Evolutionary conservation across 352 stramenopile genomes (phyloP).

Genomic region (Phytophthora tentaculata): DNA sequence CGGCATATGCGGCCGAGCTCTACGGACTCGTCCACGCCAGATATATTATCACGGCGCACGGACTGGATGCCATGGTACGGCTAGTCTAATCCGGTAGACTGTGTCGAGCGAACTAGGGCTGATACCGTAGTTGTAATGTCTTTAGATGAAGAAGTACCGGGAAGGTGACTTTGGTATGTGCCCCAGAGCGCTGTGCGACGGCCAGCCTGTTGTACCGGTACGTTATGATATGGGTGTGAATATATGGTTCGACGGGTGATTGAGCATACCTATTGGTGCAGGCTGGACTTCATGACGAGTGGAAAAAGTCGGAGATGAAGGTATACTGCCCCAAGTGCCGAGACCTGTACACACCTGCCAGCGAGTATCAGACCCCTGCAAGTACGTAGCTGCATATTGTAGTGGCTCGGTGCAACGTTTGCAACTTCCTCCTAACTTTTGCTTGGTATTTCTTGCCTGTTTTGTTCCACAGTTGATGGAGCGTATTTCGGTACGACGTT

Average conservation of each 20-base stretch:
- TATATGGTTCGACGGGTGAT: constrained; percentile 12
- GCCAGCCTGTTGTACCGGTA: constrained; percentile 84
- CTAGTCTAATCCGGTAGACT: too few species aligned
- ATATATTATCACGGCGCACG: constrained; percentile 91
- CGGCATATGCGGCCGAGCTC: constrained; percentile 86
- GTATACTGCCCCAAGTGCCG: constrained; percentile 91
- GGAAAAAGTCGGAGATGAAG: constrained; percentile 92
- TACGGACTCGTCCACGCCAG: constrained; percentile 90
- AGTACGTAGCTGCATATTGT: constrained; percentile 53
- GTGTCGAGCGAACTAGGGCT: not conserved
- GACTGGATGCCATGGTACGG: constrained; percentile 86
- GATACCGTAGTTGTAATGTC: not conserved
- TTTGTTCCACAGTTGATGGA: constrained; percentile 90
- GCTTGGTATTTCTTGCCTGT: constrained; percentile 2
- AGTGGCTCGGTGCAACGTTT: not conserved
- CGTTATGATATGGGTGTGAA: constrained; percentile 19
- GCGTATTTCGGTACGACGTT: constrained; percentile 99
- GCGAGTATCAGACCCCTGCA: constrained; percentile 82
- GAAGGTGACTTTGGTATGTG: constrained; percentile 90
- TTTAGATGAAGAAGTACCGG: constrained; percentile 89
- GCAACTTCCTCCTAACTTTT: constrained; percentile 9
- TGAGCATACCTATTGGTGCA: constrained; percentile 24
- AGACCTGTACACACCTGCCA: constrained; percentile 87
- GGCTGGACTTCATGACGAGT: constrained; percentile 88
- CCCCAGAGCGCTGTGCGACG: constrained; percentile 83